Evolutionary conservation across 345 rosid species (phyloP).

Genomic region (Rhizophora mangle): DNA sequence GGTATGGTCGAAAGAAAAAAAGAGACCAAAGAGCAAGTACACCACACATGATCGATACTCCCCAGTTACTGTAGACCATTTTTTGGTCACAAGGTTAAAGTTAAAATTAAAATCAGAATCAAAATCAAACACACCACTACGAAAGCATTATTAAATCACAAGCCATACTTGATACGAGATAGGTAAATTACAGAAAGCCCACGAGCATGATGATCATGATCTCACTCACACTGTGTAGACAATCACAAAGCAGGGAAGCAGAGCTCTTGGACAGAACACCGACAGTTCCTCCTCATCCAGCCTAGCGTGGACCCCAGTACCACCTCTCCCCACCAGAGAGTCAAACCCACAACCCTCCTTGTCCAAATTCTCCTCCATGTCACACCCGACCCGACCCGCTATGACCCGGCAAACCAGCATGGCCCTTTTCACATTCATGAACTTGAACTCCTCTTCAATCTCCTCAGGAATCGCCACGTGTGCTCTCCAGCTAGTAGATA

Average conservation of each 20-base stretch:
- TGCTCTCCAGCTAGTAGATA: slow-evolving; percentile 76
- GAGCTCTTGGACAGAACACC: slow-evolving; percentile 96
- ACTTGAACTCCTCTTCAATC: slow-evolving; percentile 76
- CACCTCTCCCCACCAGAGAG: slow-evolving; percentile 63
- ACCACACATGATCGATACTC: too few species aligned
- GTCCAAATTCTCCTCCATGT: slow-evolving; percentile 40
- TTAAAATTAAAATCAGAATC: background rate
- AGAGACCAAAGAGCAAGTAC: too few species aligned
- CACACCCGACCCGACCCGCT: slow-evolving; percentile 81
- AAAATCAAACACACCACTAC: background rate
- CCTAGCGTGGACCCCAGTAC: slow-evolving; percentile 41
- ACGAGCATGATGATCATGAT: background rate
- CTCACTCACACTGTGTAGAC: slow-evolving; percentile 53
- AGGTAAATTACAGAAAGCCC: too few species aligned
- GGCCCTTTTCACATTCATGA: slow-evolving; percentile 92
- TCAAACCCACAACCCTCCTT: slow-evolving; percentile 68
- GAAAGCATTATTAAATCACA: background rate
- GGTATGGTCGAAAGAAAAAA: too few species aligned
- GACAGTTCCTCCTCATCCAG: slow-evolving; percentile 77
- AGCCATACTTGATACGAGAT: background rate
- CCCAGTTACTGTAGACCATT: background rate
- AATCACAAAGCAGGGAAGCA: slow-evolving; percentile 94
- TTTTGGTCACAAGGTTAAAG: background rate
- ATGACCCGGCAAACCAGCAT: slow-evolving; percentile 85
- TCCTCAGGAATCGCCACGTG: slow-evolving; percentile 83